Percentiles rank a stretch among this genome's conserved stretches.
Evolutionary conservation across 1,284 basidiomycete species (phyloP).

Genomic region (Megacollybia platyphylla): DNA sequence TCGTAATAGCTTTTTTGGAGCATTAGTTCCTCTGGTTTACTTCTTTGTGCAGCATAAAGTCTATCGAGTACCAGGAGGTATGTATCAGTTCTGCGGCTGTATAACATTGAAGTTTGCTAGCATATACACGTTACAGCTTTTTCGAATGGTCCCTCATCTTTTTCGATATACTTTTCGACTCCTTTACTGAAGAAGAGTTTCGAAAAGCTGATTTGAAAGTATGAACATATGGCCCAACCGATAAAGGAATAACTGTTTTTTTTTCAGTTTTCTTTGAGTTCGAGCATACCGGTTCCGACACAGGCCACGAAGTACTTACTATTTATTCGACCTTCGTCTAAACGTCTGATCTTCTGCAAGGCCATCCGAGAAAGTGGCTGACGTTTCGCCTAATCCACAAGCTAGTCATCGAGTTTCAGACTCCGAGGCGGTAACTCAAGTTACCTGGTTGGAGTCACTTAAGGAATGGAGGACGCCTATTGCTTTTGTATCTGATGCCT

Average conservation of each 20-base stretch:
- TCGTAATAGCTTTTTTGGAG: slow-evolving; percentile 48
- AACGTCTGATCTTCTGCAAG: too few species aligned
- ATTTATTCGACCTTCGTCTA: too few species aligned
- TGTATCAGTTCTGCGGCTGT: slow-evolving; percentile 6
- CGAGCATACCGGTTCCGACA: too few species aligned
- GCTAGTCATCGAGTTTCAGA: too few species aligned
- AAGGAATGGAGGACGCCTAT: slow-evolving; percentile 12
- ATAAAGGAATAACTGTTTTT: too few species aligned
- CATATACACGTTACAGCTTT: slow-evolving; percentile 77
- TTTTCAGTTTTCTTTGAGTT: too few species aligned
- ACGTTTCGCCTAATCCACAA: too few species aligned
- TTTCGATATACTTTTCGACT: slow-evolving; percentile 72
- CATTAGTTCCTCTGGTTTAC: slow-evolving; percentile 67
- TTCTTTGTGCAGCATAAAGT: slow-evolving; percentile 82
- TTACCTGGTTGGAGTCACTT: not conserved
- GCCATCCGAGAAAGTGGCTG: too few species aligned
- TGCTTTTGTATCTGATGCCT: slow-evolving; percentile 38
- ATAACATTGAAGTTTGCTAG: slow-evolving; percentile 21
- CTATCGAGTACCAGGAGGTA: slow-evolving; percentile 67
- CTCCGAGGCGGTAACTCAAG: not conserved
- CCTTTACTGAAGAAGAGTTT: slow-evolving; percentile 54
- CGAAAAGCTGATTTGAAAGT: slow-evolving; percentile 40
- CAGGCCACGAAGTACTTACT: too few species aligned
- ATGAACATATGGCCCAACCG: slow-evolving; percentile 8
- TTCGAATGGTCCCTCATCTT: slow-evolving; percentile 82